A percentile compares a stretch with the other conserved stretches of the same genome.
phyloP scores from a whole-genome alignment of 169 alveolate genomes.

The Plasmodium vivax region DNA sequence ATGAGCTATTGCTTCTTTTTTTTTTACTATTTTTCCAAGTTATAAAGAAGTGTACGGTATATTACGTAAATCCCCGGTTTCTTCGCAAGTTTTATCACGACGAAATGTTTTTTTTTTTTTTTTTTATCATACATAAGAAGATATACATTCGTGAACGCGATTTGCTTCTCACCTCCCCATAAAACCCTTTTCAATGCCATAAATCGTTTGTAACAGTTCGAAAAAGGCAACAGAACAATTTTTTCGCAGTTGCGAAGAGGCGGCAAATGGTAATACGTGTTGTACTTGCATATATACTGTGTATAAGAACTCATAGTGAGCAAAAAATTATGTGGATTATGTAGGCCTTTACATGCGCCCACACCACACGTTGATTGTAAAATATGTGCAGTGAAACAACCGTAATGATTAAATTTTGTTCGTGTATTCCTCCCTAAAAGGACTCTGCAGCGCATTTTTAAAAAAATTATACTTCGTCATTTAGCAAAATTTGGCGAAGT shows the following conservation, averaged over 20 bases:
- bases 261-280: background rate
- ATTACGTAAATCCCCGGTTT: background rate
- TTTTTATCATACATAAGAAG: background rate
- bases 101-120: background rate
- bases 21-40: background rate
- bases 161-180: background rate
- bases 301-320: background rate
- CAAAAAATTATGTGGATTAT: background rate
- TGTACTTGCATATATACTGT: background rate
- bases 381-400: background rate
- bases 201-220: background rate
- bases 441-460: background rate
- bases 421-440: background rate
- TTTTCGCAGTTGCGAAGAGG: background rate
- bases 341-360: background rate
- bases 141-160: background rate
- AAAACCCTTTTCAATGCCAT: background rate
- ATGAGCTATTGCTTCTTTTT: background rate
- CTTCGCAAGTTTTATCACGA: background rate
- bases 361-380: background rate
- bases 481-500: background rate
- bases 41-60: background rate
- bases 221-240: background rate
- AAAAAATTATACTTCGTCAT: background rate
- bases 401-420: background rate